phyloP scores from a whole-genome alignment of 139 green algal genomes.

The Medakamo hakoo region DNA sequence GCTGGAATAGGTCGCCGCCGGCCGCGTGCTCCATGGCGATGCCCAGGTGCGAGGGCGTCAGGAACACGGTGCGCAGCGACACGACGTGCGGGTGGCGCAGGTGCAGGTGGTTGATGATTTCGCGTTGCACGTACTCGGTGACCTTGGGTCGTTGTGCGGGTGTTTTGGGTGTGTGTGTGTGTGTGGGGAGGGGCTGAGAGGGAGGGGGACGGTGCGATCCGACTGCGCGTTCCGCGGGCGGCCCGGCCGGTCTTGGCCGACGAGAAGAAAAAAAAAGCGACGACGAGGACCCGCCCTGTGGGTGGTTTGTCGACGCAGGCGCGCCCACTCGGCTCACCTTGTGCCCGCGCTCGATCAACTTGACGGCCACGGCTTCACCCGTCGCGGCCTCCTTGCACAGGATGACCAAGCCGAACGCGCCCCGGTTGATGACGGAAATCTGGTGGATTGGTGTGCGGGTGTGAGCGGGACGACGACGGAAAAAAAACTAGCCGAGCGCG shows the following conservation, averaged over 20 bases:
- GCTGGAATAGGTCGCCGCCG: slow-evolving; percentile 28
- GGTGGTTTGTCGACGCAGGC: too few species aligned
- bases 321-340: too few species aligned
- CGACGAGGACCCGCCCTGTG: too few species aligned
- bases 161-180: too few species aligned
- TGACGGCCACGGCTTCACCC: slow-evolving; percentile 3
- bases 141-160: too few species aligned
- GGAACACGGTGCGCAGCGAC: slow-evolving; percentile 27
- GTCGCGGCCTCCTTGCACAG: not conserved
- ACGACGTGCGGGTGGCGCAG: slow-evolving; percentile 10
- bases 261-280: too few species aligned
- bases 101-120: slow-evolving; percentile 11
- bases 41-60: slow-evolving; percentile 53
- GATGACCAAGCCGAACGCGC: not conserved
- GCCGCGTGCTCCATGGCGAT: slow-evolving; percentile 77
- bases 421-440: not conserved
- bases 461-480: too few species aligned
- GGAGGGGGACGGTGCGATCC: too few species aligned
- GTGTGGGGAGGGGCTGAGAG: too few species aligned
- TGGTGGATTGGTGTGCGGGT: not conserved
- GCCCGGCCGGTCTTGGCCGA: too few species aligned
- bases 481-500: too few species aligned
- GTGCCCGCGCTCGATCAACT: not conserved
- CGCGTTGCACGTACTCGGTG: slow-evolving; percentile 7
- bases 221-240: too few species aligned